Evolutionary conservation across 371 early-diverging fungal genomes (phyloP), one percentile per base, ranked within the genome.

Genomic region (Syncephalastrum racemosum): DNA sequence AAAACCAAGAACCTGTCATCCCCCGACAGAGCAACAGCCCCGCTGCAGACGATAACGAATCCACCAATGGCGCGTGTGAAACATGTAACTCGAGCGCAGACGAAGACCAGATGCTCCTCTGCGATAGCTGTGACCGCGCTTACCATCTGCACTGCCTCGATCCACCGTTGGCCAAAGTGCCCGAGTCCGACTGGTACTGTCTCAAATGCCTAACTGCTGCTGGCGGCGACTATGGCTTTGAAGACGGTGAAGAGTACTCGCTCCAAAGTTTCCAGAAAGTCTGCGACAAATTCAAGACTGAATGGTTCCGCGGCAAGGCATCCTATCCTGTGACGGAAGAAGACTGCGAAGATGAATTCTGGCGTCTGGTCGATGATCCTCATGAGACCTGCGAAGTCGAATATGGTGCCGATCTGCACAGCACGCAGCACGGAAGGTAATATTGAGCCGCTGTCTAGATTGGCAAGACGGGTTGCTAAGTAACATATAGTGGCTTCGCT

Each of bases 351-450:
- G 67, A 78, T n/a, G 96, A 96, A 71, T 98, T 97, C 66, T 98
- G 98, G 98, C 71, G 92, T 31, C 79, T 96, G 24, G 91, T 93
- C 0, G 89, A 93, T 45, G 86, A 88, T 27, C 87, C 93, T 2
- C 89, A 89, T 53, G 92, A 95, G 59, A 86, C 88, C 23, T 90
- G 93, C 6, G 90, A 94, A 62, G 96, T 98, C 0, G 96, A 96
- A 71, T 97, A 98, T 62, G 98, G 97, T 7, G 97, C 97, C 4
- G 97, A 97, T 67, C 71, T 96, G 50, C 95, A 94, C 63, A 88
- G 95, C 14, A 87, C 92, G 6, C 85, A 88, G 46, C 91, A 95
- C 61, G 96, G 98, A 68, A 90, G 90, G 90, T 89, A 66, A 41
- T 18, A 16, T 20, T 20, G 2, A 5, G 24, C n/a, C 39, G 7